phyloP scores from a whole-genome alignment of 2,329 filamentous ascomycete genomes.

The Pseudogymnoascus sp. region DNA sequence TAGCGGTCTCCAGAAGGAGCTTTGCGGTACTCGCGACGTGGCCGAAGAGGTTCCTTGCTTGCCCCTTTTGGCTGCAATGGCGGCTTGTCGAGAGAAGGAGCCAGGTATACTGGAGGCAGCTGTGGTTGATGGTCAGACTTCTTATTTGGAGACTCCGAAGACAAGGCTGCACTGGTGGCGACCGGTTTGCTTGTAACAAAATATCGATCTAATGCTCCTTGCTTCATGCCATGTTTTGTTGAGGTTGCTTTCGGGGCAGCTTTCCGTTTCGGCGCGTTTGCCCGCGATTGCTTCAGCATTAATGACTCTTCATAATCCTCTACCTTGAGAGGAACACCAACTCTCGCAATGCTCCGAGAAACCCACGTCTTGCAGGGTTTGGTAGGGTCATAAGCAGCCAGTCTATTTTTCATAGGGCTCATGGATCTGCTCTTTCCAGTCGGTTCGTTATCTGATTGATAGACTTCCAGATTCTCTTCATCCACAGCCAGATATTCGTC shows the following conservation, averaged over 20 bases:
- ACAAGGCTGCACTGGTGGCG: neutral
- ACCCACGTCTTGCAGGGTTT: slow-evolving; percentile 63
- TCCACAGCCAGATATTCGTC: slow-evolving; percentile 49
- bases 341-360: slow-evolving; percentile 53
- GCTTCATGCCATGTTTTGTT: slow-evolving; percentile 23
- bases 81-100: slow-evolving; percentile 17
- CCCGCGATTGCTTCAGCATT: neutral
- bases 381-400: slow-evolving; percentile 54
- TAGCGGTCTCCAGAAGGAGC: neutral
- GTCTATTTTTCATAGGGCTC: slow-evolving; percentile 31
- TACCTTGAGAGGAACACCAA: slow-evolving; percentile 59
- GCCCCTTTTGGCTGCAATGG: neutral
- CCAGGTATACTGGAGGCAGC: slow-evolving; percentile 11
- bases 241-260: slow-evolving; percentile 21
- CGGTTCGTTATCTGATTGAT: neutral
- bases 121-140: slow-evolving; percentile 13
- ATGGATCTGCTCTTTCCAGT: slow-evolving; percentile 12
- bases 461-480: slow-evolving; percentile 33
- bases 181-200: slow-evolving; percentile 25
- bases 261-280: slow-evolving; percentile 23
- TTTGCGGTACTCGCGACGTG: neutral
- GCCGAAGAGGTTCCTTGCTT: neutral
- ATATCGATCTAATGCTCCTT: slow-evolving; percentile 29
- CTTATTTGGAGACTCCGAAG: slow-evolving; percentile 10
- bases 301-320: slow-evolving; percentile 53